Base-by-base conservation (phyloP, 1,139 yeast species). In the Kodamaea arcana region DNA sequence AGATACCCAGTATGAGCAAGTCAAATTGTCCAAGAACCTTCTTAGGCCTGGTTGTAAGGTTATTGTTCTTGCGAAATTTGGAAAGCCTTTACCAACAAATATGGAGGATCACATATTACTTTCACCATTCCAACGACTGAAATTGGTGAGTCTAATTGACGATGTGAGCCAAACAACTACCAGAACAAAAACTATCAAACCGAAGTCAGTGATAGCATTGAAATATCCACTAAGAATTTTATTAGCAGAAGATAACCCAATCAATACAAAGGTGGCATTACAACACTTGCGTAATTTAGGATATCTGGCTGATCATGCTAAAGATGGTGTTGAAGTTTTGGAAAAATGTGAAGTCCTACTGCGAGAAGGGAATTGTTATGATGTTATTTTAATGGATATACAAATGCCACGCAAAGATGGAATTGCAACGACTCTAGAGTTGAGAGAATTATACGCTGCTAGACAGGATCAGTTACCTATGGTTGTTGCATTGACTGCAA, bases 351-450 rank as follows among this genome's bases (percentile, higher is more conserved):
- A 55, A 29, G 44, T 28, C 4, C 37, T 46, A 18, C 52, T 58
- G 27, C 50, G 49, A 9, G 52, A 51, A 36, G 65, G 62, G 16
- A 56, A 56, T 28, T 60, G 60, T 51, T 74, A 72, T 47, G 77
- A 75, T 49, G 62, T 72, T 31, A 64, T 73, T 3, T 56, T 73
- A 37, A 72, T 73, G 78, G 80, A 73, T 49, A 72, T 73, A 31
- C 80, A 74, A 46, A 71, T 74, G 75, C 80, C 80, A 3, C 54
- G 68, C 15, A 72, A 69, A 52, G 78, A 74, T 39, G 78, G 78
- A 1, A 68, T 71, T 27, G 69, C 72, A 7, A 69, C 76, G 1
- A 68, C 77, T 1, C 50, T 55, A 15, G 70, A 64, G 34, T 48
- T 65, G 27, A 47, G 44, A 25, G 53, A 57, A 35, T 41, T 48